A percentile compares a stretch with the other conserved stretches of the same genome.
These are phyloP conservation scores for Chaetomium sp. DNA, from an alignment of 2,329 filamentous ascomycete genomes.

Conservation along the genomic window DNA sequence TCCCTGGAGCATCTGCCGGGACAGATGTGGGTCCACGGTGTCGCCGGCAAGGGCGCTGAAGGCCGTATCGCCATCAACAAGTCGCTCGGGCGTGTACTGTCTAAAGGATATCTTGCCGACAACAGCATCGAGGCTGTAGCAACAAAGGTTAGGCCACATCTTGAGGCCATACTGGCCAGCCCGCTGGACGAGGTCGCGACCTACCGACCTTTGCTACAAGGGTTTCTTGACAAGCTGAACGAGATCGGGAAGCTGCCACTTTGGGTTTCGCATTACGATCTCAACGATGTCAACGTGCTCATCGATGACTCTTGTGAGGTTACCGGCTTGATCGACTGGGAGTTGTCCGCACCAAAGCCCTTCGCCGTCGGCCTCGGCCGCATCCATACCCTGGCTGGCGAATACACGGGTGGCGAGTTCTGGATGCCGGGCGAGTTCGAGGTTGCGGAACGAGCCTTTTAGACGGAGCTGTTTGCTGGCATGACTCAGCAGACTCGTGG, in stretches of 20 bases:
- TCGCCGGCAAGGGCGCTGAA: conserved; percentile 9
- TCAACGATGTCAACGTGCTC: conserved; percentile 14
- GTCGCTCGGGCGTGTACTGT: conserved; percentile 8
- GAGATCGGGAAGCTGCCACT: conserved; percentile 5
- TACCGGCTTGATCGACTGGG: conserved; percentile 10
- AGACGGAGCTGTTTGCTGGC: conserved; percentile 15
- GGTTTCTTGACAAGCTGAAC: conserved; percentile 5
- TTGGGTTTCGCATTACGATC: conserved; percentile 14
- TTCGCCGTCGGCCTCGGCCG: conserved; percentile 10
- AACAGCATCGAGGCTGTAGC: not conserved
- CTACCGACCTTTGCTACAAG: conserved; percentile 5
- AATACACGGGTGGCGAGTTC: conserved; percentile 13
- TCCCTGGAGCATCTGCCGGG: conserved; percentile 9
- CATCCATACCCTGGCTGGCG: conserved; percentile 13
- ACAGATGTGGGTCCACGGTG: conserved; percentile 7
- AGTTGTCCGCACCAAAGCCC: conserved; percentile 7
- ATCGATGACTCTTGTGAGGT: conserved; percentile 9
- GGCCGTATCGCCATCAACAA: conserved; percentile 11
- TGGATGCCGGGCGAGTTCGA: conserved; percentile 15
- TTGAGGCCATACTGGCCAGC: conserved; percentile 9
- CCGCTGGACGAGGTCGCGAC: conserved; percentile 4
- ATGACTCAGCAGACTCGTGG: conserved; percentile 23
- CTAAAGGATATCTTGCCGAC: conserved; percentile 7
- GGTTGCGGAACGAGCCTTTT: conserved; percentile 10
- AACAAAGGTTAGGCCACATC: conserved; percentile 4